Conservation (phyloP, 495 filamentous ascomycete species). For the Lasiosphaeriaceae sp. region DNA sequence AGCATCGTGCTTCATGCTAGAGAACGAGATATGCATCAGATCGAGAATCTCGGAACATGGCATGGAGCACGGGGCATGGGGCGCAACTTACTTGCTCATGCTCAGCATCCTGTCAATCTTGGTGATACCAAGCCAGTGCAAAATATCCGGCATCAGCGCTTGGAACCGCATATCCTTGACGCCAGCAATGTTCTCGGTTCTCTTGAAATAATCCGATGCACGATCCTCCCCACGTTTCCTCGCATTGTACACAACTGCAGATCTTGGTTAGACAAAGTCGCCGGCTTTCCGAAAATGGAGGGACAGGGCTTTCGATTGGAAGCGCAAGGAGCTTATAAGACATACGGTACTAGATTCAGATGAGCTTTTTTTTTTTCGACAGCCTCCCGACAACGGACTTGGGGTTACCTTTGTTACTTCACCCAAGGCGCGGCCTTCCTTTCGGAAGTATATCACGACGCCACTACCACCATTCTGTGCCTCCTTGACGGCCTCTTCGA, state of each 20-base stretch:
- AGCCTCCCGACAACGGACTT: slow-evolving; percentile 3
- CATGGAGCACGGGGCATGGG: no score
- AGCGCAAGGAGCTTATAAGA: slow-evolving; percentile 10
- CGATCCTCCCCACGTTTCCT: slow-evolving; percentile 80
- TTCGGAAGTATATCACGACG: slow-evolving; percentile 98
- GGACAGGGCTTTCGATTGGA: background rate
- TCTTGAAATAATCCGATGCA: slow-evolving; percentile 95
- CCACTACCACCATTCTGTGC: slow-evolving; percentile 92
- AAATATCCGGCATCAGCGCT: slow-evolving; percentile 97
- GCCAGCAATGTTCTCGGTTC: slow-evolving; percentile 95
- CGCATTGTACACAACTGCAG: slow-evolving; percentile 85
- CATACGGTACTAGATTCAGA: slow-evolving; percentile 44
- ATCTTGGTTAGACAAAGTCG: slow-evolving; percentile 30
- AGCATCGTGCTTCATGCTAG: slow-evolving; percentile 96
- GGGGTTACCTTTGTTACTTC: slow-evolving; percentile 82
- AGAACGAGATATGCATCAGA: slow-evolving; percentile 18
- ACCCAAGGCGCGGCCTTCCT: slow-evolving; percentile 92
- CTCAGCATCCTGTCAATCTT: slow-evolving; percentile 99
- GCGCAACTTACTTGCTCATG: slow-evolving; percentile 79
- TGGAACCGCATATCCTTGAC: slow-evolving; percentile 99
- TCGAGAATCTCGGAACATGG: slow-evolving; percentile 4
- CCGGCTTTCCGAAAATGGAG: slow-evolving; percentile 5
- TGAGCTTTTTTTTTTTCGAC: slow-evolving; percentile 19
- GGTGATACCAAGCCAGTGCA: slow-evolving; percentile 97
- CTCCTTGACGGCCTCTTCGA: slow-evolving; percentile 94